These are phyloP conservation scores for Emmonsiellopsis sp. DNA, from an alignment of 2,329 filamentous ascomycete genomes.

Conservation along the genomic window DNA sequence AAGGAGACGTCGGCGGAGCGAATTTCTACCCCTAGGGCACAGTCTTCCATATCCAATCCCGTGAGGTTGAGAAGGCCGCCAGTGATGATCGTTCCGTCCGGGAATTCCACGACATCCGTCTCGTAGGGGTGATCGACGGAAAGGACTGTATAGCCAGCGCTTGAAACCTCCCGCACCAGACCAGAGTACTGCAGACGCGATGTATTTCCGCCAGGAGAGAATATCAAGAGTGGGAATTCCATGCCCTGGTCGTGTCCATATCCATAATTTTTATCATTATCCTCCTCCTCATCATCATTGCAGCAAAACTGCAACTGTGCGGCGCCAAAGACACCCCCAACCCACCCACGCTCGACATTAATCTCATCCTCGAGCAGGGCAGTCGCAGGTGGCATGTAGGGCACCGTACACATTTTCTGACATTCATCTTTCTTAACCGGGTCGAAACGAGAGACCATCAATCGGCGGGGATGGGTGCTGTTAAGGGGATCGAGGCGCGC, in stretches of 20 bases:
- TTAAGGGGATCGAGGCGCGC: constrained; percentile 7
- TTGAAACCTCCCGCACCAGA: constrained; percentile 6
- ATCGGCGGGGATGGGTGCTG: constrained; percentile 5
- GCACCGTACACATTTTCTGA: constrained; percentile 1
- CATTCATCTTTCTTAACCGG: constrained; percentile 5
- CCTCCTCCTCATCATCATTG: neutral
- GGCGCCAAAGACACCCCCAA: neutral
- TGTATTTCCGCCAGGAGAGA: constrained; percentile 4
- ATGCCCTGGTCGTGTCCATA: neutral
- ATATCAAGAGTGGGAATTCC: constrained; percentile 5
- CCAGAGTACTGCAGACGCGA: constrained; percentile 6
- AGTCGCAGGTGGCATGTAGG: constrained; percentile 3
- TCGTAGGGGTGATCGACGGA: constrained; percentile 17
- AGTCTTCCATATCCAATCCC: constrained; percentile 2
- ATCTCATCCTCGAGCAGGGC: constrained; percentile 6
- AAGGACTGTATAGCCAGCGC: constrained; percentile 7
- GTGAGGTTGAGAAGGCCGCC: neutral
- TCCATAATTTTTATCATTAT: neutral
- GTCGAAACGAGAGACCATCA: constrained; percentile 11
- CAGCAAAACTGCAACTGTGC: neutral
- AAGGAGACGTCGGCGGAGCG: constrained; percentile 9
- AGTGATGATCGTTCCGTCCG: constrained; percentile 10
- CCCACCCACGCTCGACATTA: neutral
- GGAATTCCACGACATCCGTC: constrained; percentile 14
- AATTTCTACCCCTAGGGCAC: constrained; percentile 5